Percentiles rank a stretch among this genome's conserved stretches.
phyloP scores from a whole-genome alignment of 768 basidiomycete genomes.

The Tephrocybe sp. region DNA sequence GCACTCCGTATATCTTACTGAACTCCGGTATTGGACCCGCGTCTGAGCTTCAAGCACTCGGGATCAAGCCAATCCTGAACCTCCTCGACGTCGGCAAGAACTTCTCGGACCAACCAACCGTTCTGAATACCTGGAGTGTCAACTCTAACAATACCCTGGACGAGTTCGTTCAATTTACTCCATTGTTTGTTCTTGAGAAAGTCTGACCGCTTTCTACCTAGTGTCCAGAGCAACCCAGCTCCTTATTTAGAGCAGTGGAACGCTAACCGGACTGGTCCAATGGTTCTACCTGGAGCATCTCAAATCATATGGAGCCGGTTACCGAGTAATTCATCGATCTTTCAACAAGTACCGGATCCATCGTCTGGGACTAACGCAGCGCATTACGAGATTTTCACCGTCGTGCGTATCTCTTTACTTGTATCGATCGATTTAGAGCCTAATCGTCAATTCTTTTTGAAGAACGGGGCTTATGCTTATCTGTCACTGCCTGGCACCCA shows the following conservation, averaged over 20 bases:
- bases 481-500: not conserved
- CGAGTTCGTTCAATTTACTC: not conserved
- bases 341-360: not conserved
- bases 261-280: not conserved
- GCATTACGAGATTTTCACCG: not conserved
- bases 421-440: not conserved
- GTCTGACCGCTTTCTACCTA: not conserved
- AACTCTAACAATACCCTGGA: constrained; percentile 4
- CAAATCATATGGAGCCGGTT: not conserved
- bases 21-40: not conserved
- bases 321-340: not conserved
- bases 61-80: not conserved
- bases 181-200: not conserved
- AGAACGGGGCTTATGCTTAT: no score
- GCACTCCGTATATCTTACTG: not conserved
- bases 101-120: not conserved
- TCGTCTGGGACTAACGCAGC: not conserved
- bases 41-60: not conserved
- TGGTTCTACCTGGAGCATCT: not conserved
- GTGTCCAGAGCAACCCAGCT: not conserved
- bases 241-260: constrained; percentile 1
- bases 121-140: not conserved
- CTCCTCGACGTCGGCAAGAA: constrained; percentile 1
- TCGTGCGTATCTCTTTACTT: not conserved
- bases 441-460: not conserved